Evolutionary conservation across 768 basidiomycete genomes (phyloP), one percentile per base, ranked within the genome.

Genomic region (Baorangia bicolor): DNA sequence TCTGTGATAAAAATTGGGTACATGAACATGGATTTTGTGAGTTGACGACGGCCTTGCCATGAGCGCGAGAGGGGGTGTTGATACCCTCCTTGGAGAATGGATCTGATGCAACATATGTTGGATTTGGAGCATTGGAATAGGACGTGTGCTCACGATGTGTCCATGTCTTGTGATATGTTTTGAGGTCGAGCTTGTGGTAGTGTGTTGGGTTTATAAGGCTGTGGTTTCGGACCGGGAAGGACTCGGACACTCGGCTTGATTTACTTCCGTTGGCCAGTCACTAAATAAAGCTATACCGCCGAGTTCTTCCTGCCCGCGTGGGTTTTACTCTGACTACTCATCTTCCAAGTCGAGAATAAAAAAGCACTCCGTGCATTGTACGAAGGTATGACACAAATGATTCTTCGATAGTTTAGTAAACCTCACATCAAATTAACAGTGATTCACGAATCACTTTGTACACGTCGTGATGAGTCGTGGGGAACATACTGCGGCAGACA

Each of bases 1-100:
- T 98, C 96, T 18, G 94, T 94, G 64, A 98, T 90, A 71, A 99
- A 98, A 66, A 99, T 94, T 8, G 97, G 97, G 72, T 98, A 99
- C 91, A 98, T 98, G 73, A 99, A 81, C 94, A 98, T 97, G 61
- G 84, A 82, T 70, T 93, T 95, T 25, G 87, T 86, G 66, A 95
- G 82, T 55, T 83, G 79, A 45, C 88, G 85, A 55, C 84, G 83
- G 25, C 83, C 80, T 74, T 99, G 96, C 86, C 91, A 95, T 75
- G 84, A 80, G 21, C 96, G 88, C 9, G 93, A 81, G 60, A 92
- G 82, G 16, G 94, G 90, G 74, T 98, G 94, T 55, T 91, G 87
- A 77, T 96, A 97, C 38, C 96, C 95, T 56, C 95, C 95, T 71
- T 96, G 90, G 27, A 93, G 81, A 63, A 92, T 80, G 8, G 92